Percentiles rank a stretch among this genome's conserved stretches.
Conservation (phyloP, 306 rosid genomes). For the Corylus heterophylla region DNA sequence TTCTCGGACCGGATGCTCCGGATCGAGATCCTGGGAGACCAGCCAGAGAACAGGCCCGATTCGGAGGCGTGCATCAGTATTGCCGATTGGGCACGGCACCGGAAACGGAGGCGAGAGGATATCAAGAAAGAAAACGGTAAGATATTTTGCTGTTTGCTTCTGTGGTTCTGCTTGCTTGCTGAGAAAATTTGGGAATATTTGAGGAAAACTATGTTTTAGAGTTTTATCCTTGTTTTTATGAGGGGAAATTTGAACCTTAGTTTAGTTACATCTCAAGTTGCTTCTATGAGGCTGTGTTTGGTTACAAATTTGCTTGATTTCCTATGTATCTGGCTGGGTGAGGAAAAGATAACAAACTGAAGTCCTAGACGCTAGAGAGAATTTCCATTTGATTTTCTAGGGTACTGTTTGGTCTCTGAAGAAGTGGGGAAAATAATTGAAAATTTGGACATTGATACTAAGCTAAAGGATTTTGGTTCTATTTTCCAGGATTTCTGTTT, state of each 20-base stretch:
- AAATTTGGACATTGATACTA: no score
- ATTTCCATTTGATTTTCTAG: constrained; percentile 12
- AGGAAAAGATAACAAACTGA: not conserved
- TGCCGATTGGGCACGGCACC: constrained; percentile 91
- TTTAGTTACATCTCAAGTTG: no score
- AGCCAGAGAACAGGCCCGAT: constrained; percentile 50
- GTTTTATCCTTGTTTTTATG: not conserved
- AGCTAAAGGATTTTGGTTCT: no score
- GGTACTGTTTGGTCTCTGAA: not conserved
- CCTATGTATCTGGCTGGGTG: not conserved
- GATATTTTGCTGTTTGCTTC: not conserved
- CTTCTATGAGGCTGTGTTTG: not conserved
- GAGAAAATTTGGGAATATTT: not conserved
- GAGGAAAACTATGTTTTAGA: not conserved
- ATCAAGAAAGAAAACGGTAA: constrained; percentile 70
- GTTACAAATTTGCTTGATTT: not conserved
- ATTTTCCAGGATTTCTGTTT: no score
- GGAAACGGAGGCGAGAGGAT: constrained; percentile 90
- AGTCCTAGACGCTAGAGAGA: not conserved
- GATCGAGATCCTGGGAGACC: constrained; percentile 79
- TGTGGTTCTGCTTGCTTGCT: not conserved
- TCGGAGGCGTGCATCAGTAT: constrained; percentile 59
- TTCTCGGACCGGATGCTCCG: constrained; percentile 89
- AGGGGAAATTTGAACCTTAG: not conserved
- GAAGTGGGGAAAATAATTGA: not conserved